Conservation (phyloP, 2,329 filamentous ascomycete genomes). For the Aspergillus sp. region DNA sequence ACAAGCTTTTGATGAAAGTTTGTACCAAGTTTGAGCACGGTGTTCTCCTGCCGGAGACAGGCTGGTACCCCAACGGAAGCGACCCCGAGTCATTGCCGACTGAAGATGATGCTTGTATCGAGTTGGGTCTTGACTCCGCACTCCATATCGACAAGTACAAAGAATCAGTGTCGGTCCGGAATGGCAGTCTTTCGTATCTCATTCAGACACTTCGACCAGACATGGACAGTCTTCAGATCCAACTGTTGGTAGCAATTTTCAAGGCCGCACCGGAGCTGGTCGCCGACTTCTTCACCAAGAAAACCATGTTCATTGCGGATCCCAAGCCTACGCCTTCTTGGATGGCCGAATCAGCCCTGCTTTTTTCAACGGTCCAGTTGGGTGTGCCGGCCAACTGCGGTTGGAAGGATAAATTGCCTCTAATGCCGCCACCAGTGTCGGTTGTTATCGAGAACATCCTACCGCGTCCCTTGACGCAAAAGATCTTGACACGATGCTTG, state of each 20-base stretch:
- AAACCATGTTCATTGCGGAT: conserved; percentile 74
- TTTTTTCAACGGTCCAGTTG: conserved; percentile 72
- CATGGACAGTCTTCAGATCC: conserved; percentile 69
- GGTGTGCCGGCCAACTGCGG: conserved; percentile 67
- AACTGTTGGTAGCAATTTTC: conserved; percentile 75
- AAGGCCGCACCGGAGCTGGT: conserved; percentile 74
- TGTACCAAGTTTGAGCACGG: conserved; percentile 69
- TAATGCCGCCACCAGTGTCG: conserved; percentile 66
- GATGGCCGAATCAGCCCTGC: conserved; percentile 85
- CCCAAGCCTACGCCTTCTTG: conserved; percentile 88
- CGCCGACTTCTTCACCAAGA: conserved; percentile 76
- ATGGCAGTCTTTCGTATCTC: conserved; percentile 70
- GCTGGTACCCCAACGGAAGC: conserved; percentile 71
- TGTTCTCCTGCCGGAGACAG: conserved; percentile 64
- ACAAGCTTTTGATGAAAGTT: conserved; percentile 64
- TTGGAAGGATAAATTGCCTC: conserved; percentile 52
- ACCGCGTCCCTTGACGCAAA: conserved; percentile 71
- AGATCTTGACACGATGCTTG: conserved; percentile 69
- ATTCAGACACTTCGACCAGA: conserved; percentile 73
- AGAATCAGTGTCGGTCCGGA: conserved; percentile 64
- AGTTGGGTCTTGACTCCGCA: conserved; percentile 60
- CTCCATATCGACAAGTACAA: conserved; percentile 62
- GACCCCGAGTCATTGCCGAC: conserved; percentile 50
- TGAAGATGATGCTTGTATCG: conserved; percentile 43
- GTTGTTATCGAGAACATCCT: conserved; percentile 79